Base-by-base conservation (phyloP, 441 rosid genomes). In the Bocquillonia castaneifolia region DNA sequence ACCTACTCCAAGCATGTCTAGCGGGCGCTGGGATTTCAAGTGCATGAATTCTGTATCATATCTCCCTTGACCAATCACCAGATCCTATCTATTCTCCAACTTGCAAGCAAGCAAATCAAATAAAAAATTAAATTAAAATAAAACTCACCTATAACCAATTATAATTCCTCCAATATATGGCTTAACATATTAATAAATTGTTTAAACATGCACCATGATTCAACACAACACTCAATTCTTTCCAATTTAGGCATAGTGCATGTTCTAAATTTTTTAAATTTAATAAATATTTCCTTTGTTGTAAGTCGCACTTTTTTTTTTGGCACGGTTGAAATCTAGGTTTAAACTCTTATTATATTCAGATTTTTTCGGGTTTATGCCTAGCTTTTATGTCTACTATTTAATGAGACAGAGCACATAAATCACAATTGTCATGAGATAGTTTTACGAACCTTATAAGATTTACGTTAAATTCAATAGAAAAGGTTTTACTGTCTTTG, bases 11-110 rank as follows among this genome's bases (percentile, higher is more conserved):
- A 42, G 36, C 37, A 42, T 62, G 12, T 44, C 3, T 44, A 36
- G n/a, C 23, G 34, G 37, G 63, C 3, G 63, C 34, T 57, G 25
- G 25, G 42, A 6, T 57, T 34, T 59, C 1, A 42, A 45, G 66
- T 62, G 53, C 66, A 62, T 42, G 66, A 62, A 44, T 44, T 62
- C 25, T 17, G 54, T 44, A 62, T 62, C 53, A 62, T 62, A 6
- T 5, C 66, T 20, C 26, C 6, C 14, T 62, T 62, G 53, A 62
- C 66, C 39, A 62, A 1, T 15, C 28, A 10, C 14, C 0, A 18
- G 7, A 13, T 23, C 48, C 25, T 3, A 32, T 57, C n/a, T 7
- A 12, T 18, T 45, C 25, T 44, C 9, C 66, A 44, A 62, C 37
- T 62, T 26, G 66, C 66, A 45, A 62, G 53, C 66, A 44, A 62